Conservation (phyloP, 1,139 yeast genomes). For the Saccharomyces pastorianus region DNA sequence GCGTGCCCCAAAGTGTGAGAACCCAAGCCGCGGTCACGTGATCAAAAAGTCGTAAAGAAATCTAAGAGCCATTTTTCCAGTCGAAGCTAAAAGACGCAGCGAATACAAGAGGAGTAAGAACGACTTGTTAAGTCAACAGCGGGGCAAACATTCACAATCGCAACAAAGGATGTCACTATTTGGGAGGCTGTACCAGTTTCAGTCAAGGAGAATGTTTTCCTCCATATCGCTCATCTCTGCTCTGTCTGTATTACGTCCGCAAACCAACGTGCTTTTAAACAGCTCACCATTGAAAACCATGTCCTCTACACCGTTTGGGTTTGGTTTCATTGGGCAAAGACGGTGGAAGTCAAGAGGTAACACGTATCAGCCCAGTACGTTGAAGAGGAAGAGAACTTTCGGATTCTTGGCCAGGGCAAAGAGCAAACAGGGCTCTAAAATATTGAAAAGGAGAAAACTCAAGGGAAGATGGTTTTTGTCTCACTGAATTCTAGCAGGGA, state of each 20-base stretch:
- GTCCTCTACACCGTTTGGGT: conserved; percentile 4
- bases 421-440: conserved; percentile 69
- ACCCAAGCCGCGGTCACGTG: background rate
- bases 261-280: conserved; percentile 14
- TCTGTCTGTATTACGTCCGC: background rate
- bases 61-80: background rate
- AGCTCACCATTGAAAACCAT: conserved; percentile 5
- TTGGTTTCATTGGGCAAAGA: conserved; percentile 29
- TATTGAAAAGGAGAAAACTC: conserved; percentile 67
- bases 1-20: background rate
- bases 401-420: conserved; percentile 88
- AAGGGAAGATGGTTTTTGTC: conserved; percentile 94
- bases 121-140: too few relatives aligned
- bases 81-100: background rate
- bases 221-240: background rate
- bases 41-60: background rate
- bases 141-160: background rate
- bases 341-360: conserved; percentile 89
- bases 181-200: background rate
- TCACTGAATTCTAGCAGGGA: conserved; percentile 39
- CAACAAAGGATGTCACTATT: background rate
- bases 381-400: conserved; percentile 79
- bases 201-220: background rate
- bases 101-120: background rate
- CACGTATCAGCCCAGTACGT: conserved; percentile 88